Base-by-base conservation (phyloP, 768 basidiomycete species). In the Suillus subluteus region DNA sequence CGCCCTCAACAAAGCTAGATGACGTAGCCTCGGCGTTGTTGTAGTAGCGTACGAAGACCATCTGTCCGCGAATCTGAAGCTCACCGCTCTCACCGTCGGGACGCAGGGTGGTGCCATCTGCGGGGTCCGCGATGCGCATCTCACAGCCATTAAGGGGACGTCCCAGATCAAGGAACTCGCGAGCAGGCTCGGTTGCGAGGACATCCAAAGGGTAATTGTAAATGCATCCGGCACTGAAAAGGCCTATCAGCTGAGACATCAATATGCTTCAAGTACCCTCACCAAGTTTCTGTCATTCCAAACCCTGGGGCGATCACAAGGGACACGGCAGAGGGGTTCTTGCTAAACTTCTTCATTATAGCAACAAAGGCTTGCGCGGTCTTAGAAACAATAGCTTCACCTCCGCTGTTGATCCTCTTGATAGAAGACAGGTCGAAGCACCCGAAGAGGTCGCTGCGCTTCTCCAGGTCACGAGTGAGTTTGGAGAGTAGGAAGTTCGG, bases 11-110 rank as follows among this genome's bases (percentile, higher is more conserved):
- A 68, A 89, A 84, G 37, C 83, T 80, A 43, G 82, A 78, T 8
- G 67, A 65, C 7, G 86, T 88, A 0, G 86, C 85, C 64, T 80
- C 71, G 16, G 73, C 66, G 71, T 88, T 86, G 70, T 78, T 80
- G 75, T 80, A 82, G 69, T 88, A 88, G 23, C 82, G 81, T 26
- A 72, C 72, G 65, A 80, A 79, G 3, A 83, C 62, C 65, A 77
- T 79, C 0, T 79, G 75, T 1, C 81, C 82, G 21, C 76, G 74
- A 32, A 87, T 67, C 65, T 81, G 80, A 9, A 82, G 75, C 30
- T 81, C 76, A 26, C 81, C 82, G 21, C 73, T 74, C 67, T 81
- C 72, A 9, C 73, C 73, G 23, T 74, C 72, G 7, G 68, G 71
- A 55, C 75, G 73, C 52, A 69, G 65, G 4, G 74, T 72, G 11